Base-by-base conservation (phyloP, 768 basidiomycete genomes). In the Xerocomus potaroensis region DNA sequence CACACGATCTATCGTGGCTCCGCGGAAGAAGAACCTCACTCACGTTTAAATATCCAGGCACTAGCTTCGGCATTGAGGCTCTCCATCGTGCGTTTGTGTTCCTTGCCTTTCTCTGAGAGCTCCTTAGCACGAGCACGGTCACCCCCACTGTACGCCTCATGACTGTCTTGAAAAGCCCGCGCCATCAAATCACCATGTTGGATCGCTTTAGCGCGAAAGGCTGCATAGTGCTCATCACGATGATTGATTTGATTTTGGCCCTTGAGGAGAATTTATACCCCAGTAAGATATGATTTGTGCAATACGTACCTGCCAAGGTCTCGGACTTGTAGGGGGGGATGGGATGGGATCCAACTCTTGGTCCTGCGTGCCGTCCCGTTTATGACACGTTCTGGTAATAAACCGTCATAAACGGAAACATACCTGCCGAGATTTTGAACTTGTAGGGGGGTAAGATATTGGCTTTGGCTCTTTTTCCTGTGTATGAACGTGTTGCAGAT, bases 91-190 rank as follows among this genome's bases (percentile, higher is more conserved):
- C 72, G 65, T 64, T 89, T 79, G 62, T 94, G 88, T 32, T 72
- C 71, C 63, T 91, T 90, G 15, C 92, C 94, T 63, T 91, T 58
- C 48, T 81, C 78, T 15, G 84, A 88, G 19, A 96, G 74, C 41
- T 86, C 73, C 66, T 97, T 93, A 18, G 94, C 94, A 26, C 69
- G 68, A 0, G 81, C 89, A 11, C 89, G 83, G 54, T 96, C 81
- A 3, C 86, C 79, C 1, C 72, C 69, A 36, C 70, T 64, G 59
- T 92, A 95, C 0, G 91, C 90, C 49, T 80, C 72, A 57, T 88
- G 86, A 53, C 87, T 84, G 57, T 81, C 70, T 48, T 83, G 74
- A 59, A 89, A 90, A 49, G 72, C 76, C 35, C 66, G 71, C 8
- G 76, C 81, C 90, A 92, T 93, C 60, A 73, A 56, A 58, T 92